Conservation (phyloP, 352 stramenopile species). For the Pythium aristosporum region DNA sequence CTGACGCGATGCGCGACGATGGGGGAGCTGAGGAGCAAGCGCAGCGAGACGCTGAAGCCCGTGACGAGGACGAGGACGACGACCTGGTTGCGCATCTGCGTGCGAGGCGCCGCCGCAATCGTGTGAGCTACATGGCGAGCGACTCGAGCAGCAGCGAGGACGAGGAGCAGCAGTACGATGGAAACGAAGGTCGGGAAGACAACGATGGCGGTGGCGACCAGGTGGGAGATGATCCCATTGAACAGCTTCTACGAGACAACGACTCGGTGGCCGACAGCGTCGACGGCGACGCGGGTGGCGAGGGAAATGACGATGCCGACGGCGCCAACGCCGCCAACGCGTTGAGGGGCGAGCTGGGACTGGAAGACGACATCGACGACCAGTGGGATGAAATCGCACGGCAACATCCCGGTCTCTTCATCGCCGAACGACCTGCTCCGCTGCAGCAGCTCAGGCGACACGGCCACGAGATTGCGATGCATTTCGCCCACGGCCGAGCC, state of each 20-base stretch:
- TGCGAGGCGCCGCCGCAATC: constrained; percentile 8
- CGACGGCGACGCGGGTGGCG: constrained; percentile 4
- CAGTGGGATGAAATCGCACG: background rate
- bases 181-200: background rate
- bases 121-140: constrained; percentile 6
- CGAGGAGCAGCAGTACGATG: background rate
- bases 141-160: constrained; percentile 12
- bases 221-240: constrained; percentile 4
- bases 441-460: background rate
- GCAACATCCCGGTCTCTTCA: background rate
- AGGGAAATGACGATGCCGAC: background rate
- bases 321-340: background rate
- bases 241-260: constrained; percentile 7
- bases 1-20: background rate
- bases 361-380: constrained; percentile 15
- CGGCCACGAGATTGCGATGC: constrained; percentile 9
- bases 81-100: background rate
- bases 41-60: background rate
- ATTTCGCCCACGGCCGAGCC: constrained; percentile 3
- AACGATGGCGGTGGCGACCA: constrained; percentile 2
- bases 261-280: constrained; percentile 1
- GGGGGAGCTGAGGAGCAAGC: background rate
- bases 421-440: background rate
- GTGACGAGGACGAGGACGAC: background rate
- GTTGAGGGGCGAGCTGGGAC: background rate